Evolutionary conservation across 1,284 basidiomycete species (phyloP), one percentile per base, ranked within the genome.

Genomic region (Thelephora terrestris): DNA sequence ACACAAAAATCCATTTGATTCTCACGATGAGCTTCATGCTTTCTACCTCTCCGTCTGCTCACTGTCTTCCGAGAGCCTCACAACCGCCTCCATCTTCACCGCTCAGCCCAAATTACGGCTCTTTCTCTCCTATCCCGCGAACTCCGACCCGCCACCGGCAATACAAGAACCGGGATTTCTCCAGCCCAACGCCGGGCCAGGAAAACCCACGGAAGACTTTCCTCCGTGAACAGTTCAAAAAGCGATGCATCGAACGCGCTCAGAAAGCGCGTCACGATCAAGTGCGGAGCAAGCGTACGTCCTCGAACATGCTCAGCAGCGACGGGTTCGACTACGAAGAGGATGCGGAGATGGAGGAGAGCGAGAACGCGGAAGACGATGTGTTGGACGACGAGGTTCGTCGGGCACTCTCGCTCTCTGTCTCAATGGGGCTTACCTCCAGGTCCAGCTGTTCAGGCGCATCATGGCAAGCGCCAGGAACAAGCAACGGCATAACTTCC

Each of bases 371-470:
- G 10, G 70, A 73, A 20, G 64, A 63, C 12, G 60, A 74, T 29
- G 64, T 76, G 39, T 71, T 85, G 67, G 71, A 80, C 46, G 81
- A 85, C 51, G 80, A 83, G 70, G 80, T 79, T 36, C 39, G 62
- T 47, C 52, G n/a, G 49, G 3, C 44, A 40, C 44, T 24, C 24
- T 18, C n/a, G n/a, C 39, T 12, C 37, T 4, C 20, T 21, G 32
- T 35, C 24, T 7, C 3, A 18, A 24, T 43, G 34, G 14, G 16
- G 18, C 17, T 18, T 14, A 36, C 23, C 17, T 3, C 14, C 43
- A 36, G 29, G 32, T 39, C 4, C 42, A 85, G 82, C 67, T 85
- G n/a, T 83, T 81, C 56, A 67, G 70, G 23, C 71, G 83, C 42
- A 79, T 85, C 25, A 68, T 85, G 59, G 64, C 68, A 7, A 76